Evolutionary conservation across 495 filamentous ascomycete genomes (phyloP), one percentile per base, ranked within the genome.

Genomic region (Hypomontagnella submonticulosa): DNA sequence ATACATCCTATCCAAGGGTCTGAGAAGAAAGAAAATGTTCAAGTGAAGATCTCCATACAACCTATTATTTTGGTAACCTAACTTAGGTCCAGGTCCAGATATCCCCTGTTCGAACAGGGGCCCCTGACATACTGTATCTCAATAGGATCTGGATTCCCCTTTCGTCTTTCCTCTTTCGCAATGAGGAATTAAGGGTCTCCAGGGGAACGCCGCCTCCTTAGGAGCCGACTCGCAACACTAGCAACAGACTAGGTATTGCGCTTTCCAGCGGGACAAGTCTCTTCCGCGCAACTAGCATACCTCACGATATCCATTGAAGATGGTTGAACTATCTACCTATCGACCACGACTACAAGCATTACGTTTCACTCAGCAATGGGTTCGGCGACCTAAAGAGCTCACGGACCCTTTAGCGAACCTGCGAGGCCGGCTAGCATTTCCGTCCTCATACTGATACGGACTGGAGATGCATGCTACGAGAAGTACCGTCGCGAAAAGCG

Each of bases 121-220:
- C 61, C 55, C 55, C 48, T 16, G 40, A 46, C 46, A 41, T 30
- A 27, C 23, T 27, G 23, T 27, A 52, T 57, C 61, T 63, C n/a
- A 63, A 44, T 48, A 44, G 46, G 52, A 63, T 57, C 61, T 41
- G 46, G 30, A 7, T 36, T 51, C 18, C 27, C 46, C 49, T 42
- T 44, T 50, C 41, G 16, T 60, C 33, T 51, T 55, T 38, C 63
- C 54, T 36, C 27, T 59, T 58, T 57, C 33, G 61, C 33, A 13
- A 37, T 54, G 37, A 48, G 52, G 61, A 37, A 40, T 53, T 41
- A 19, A 53, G 41, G 40, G 27, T 61, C 41, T 54, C 40, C 50
- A 54, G 58, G 33, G 50, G 27, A 30, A 33, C 18, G 47, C 48
- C 57, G 48, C 33, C 23, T 23, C 30, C 30, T n/a, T 48, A 48